Base-by-base conservation (phyloP, 345 rosid species). In the Gossypium mustelinum region DNA sequence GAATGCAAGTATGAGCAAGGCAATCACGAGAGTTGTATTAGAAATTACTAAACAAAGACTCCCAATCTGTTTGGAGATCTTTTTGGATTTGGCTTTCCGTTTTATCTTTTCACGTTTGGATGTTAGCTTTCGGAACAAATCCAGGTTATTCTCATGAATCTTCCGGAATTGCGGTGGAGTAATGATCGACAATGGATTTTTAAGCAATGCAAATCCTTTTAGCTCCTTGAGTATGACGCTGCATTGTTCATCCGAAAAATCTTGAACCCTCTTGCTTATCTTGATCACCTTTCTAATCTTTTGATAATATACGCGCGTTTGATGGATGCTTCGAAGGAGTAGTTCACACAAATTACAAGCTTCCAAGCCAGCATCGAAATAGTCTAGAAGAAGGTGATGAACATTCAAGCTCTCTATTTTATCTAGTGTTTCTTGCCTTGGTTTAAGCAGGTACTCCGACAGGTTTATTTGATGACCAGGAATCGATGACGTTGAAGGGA, bases 371-470 rank as follows among this genome's bases (percentile, higher is more conserved):
- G 85, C 81, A 63, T 83, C 78, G 51, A 94, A 91, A 78, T 82
- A 94, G 0, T 85, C 83, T 0, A 78, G 62, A 7, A 92, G 78
- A 62, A 89, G 88, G 18, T 62, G 72, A 77, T 92, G 85, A 47
- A 84, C 73, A 64, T 75, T 75, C 60, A 81, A 76, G 73, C 74
- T 77, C 51, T 82, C 80, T 16, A 85, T 79, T 76, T 80, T 80
- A 59, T 84, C 77, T 16, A 85, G 61, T n/a, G 87, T 81, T 73
- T 87, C 88, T 78, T 86, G 82, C 17, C 82, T 77, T 2, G 98
- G 97, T 55, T 90, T 89, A 8, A 87, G 86, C 63, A 95, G 79
- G 70, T 73, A 83, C 22, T 89, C 87, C 2, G 97, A 81, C 79
- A 89, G 85, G 78, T 86, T 88, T 18, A 80, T 56, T 43, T 73